A percentile compares a stretch with the other conserved stretches of the same genome.
Evolutionary conservation across 2,329 filamentous ascomycete genomes (phyloP).

Genomic region (Zymoseptoria brevis): DNA sequence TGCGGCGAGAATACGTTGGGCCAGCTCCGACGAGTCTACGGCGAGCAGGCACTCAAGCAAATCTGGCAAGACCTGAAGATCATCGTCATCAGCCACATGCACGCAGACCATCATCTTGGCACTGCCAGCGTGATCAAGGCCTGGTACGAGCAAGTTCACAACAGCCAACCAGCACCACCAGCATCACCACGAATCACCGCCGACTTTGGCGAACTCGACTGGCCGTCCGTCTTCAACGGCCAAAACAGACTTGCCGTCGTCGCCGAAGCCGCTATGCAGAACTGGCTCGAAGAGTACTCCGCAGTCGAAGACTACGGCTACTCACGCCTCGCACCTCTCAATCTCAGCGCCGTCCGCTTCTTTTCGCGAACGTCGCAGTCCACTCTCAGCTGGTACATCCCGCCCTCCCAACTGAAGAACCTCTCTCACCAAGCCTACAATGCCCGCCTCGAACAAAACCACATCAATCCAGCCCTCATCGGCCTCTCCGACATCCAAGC

Average conservation of each 20-base stretch:
- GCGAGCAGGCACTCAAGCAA: constrained; percentile 54
- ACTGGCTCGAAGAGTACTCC: constrained; percentile 72
- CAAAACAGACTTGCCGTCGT: constrained; percentile 51
- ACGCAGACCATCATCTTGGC: constrained; percentile 93
- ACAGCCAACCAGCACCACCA: constrained; percentile 23
- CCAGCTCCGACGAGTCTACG: constrained; percentile 69
- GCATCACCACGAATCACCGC: constrained; percentile 5
- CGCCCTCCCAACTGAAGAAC: constrained; percentile 17
- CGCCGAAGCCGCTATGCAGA: constrained; percentile 62
- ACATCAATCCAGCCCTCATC: constrained; percentile 36
- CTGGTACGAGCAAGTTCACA: constrained; percentile 59
- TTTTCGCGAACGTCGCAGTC: constrained; percentile 15
- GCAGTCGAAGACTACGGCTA: constrained; percentile 70
- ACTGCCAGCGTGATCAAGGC: constrained; percentile 71
- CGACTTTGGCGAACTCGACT: constrained; percentile 22
- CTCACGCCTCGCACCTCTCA: constrained; percentile 48
- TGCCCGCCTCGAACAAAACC: constrained; percentile 18
- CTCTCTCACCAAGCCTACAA: constrained; percentile 14
- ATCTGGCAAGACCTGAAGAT: constrained; percentile 70
- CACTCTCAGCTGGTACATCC: constrained; percentile 29
- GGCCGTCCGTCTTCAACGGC: constrained; percentile 14
- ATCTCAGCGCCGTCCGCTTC: constrained; percentile 29
- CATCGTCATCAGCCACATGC: constrained; percentile 91
- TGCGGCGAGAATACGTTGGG: constrained; percentile 88
- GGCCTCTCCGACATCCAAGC: constrained; percentile 61